Conservation (phyloP, 257 asterid species). For the Plantago major region DNA sequence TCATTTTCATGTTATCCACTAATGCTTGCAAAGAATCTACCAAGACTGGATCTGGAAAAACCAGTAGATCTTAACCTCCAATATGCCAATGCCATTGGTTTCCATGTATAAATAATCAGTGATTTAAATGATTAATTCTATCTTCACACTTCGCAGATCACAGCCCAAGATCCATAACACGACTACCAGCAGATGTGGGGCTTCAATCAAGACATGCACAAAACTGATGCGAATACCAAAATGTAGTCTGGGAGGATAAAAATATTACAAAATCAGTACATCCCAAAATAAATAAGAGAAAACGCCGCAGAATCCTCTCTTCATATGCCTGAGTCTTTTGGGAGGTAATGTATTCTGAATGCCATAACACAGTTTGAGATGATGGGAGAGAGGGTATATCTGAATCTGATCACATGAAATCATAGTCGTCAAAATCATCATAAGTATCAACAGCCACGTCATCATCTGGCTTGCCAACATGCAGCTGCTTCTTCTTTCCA, state of each 20-base stretch:
- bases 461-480: slow-evolving; percentile 61
- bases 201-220: slow-evolving; percentile 9
- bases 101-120: neutral
- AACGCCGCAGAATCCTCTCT: slow-evolving; percentile 32
- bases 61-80: too few species aligned
- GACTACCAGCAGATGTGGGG: neutral
- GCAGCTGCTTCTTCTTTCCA: slow-evolving; percentile 84
- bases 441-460: slow-evolving; percentile 45
- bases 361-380: neutral
- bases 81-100: neutral
- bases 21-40: too few species aligned
- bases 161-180: slow-evolving; percentile 7
- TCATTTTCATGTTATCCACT: too few species aligned
- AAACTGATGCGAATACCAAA: slow-evolving; percentile 11
- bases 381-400: too few species aligned
- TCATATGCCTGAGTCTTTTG: slow-evolving; percentile 22
- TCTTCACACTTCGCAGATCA: slow-evolving; percentile 1
- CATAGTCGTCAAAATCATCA: slow-evolving; percentile 67
- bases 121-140: neutral
- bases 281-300: slow-evolving; percentile 34
- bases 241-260: slow-evolving; percentile 23
- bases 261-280: slow-evolving; percentile 28
- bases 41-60: too few species aligned
- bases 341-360: slow-evolving; percentile 12
- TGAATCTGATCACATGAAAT: slow-evolving; percentile 63